These are phyloP conservation scores for Haplographium delicatum DNA, from an alignment of 495 filamentous ascomycete species.

Conservation along the genomic window DNA sequence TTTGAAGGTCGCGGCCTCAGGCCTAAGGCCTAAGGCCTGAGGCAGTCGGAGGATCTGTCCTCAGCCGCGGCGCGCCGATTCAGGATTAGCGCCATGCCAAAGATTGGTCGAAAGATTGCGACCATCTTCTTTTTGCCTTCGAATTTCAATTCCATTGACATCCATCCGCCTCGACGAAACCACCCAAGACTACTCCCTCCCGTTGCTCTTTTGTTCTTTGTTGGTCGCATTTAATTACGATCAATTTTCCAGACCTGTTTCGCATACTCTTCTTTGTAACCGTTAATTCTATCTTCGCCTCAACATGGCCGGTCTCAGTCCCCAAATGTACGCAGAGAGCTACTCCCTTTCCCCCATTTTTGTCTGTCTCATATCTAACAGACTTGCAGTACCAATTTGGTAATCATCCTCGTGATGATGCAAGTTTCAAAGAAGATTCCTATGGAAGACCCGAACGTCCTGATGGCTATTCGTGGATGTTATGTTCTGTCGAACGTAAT, in stretches of 20 bases:
- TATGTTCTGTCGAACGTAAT: constrained; percentile 87
- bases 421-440: constrained; percentile 93
- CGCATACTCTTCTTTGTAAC: too few relatives aligned
- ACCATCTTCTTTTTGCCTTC: constrained; percentile 2
- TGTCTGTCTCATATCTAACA: neutral
- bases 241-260: neutral
- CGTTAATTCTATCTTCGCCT: neutral
- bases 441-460: constrained; percentile 84
- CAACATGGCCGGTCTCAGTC: constrained; percentile 45
- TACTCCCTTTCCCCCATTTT: neutral
- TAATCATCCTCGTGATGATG: constrained; percentile 97
- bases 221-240: constrained; percentile 21
- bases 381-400: constrained; percentile 71
- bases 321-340: constrained; percentile 39
- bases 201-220: neutral
- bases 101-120: constrained; percentile 1
- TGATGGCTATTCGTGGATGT: constrained; percentile 73
- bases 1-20: neutral
- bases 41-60: neutral
- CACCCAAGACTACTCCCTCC: too few relatives aligned
- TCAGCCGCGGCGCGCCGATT: neutral
- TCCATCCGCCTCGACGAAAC: too few relatives aligned
- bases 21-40: too few relatives aligned
- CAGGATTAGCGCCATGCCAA: neutral
- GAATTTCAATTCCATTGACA: neutral